These are phyloP conservation scores for Triticum turgidum DNA, from an alignment of 176 grass and related monocot genomes.

Conservation along the genomic window DNA sequence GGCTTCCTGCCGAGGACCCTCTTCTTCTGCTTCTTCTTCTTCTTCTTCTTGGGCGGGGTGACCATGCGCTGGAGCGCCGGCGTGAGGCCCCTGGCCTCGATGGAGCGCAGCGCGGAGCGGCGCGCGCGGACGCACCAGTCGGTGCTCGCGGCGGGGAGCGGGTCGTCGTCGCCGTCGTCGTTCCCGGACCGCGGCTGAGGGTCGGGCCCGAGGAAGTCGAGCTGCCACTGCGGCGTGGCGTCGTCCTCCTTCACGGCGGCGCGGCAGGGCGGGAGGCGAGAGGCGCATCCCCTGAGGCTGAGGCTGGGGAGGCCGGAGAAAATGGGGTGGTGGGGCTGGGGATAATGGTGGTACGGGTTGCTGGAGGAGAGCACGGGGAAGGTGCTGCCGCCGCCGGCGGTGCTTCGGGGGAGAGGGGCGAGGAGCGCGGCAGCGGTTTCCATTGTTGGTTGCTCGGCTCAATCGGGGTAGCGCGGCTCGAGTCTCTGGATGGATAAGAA, in stretches of 20 bases:
- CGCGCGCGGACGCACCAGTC: slow-evolving; percentile 89
- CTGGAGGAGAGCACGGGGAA: slow-evolving; percentile 1
- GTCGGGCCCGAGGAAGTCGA: slow-evolving; percentile 38
- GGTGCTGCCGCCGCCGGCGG: background rate
- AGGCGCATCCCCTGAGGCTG: background rate
- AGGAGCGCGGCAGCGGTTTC: slow-evolving; percentile 27
- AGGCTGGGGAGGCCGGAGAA: background rate
- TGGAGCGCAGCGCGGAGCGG: slow-evolving; percentile 62
- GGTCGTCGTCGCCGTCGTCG: slow-evolving; percentile 25
- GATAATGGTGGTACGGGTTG: background rate
- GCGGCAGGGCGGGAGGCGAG: slow-evolving; percentile 1
- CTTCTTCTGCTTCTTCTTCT: slow-evolving; percentile 53
- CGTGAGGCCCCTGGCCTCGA: slow-evolving; percentile 67
- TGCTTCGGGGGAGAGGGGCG: slow-evolving; percentile 7
- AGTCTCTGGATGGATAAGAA: background rate
- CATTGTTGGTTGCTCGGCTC: background rate
- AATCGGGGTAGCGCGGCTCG: background rate
- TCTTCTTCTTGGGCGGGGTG: slow-evolving; percentile 73
- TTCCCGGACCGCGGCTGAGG: background rate
- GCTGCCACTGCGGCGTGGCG: slow-evolving; percentile 42
- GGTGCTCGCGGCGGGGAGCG: slow-evolving; percentile 44
- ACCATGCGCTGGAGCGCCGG: slow-evolving; percentile 58
- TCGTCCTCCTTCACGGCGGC: slow-evolving; percentile 1
- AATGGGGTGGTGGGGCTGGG: background rate
- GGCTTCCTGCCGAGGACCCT: background rate